Conservation (phyloP, 768 basidiomycete species). For the Boletellus sp. region DNA sequence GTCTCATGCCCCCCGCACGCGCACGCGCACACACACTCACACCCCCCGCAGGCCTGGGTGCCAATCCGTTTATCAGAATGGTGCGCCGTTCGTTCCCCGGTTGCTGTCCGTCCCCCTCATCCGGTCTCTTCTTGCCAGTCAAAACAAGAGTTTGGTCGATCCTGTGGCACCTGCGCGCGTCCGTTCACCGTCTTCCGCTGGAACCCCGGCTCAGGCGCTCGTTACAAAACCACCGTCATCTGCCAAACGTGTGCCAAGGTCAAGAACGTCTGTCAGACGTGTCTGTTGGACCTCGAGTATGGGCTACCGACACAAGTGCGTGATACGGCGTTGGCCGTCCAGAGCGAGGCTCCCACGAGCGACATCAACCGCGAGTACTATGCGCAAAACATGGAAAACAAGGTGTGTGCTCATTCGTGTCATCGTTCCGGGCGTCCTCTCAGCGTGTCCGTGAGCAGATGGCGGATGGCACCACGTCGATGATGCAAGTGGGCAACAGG, state of each 20-base stretch:
- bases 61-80: conserved; percentile 94
- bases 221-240: conserved; percentile 95
- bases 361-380: conserved; percentile 97
- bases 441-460: conserved; percentile 43
- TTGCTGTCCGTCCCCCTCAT: neutral
- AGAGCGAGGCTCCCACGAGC: conserved; percentile 89
- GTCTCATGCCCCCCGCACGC: conserved; percentile 25
- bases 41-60: conserved; percentile 61
- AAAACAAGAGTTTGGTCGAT: conserved; percentile 93
- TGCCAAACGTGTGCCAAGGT: conserved; percentile 97
- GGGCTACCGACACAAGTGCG: conserved; percentile 95
- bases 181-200: conserved; percentile 98
- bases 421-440: neutral
- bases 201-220: conserved; percentile 92
- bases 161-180: conserved; percentile 95
- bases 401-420: conserved; percentile 41
- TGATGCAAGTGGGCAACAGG: conserved; percentile 51
- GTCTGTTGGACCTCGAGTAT: conserved; percentile 93
- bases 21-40: conserved; percentile 3
- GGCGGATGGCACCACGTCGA: conserved; percentile 60
- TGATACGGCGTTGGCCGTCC: conserved; percentile 85
- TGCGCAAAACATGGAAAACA: conserved; percentile 86
- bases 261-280: conserved; percentile 97
- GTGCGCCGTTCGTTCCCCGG: conserved; percentile 39
- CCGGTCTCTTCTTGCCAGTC: conserved; percentile 64